phyloP scores from a whole-genome alignment of 2,329 filamentous ascomycete species.

The Fonsecaea pedrosoi region DNA sequence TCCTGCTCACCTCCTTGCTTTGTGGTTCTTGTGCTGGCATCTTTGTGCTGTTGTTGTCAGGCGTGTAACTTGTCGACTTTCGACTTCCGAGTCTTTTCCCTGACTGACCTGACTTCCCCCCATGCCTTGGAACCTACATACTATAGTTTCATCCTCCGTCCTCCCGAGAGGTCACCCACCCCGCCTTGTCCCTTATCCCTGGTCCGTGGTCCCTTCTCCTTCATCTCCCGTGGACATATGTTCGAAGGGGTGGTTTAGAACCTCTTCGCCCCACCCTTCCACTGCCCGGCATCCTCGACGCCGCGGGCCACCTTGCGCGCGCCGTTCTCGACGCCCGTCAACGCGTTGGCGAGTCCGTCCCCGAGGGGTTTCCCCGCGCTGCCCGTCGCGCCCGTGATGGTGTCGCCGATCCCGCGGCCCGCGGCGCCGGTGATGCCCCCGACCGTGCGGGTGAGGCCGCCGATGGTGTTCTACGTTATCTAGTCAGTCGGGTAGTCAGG shows the following conservation, averaged over 20 bases:
- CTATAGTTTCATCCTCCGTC: too few relatives aligned
- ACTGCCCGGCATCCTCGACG: slow-evolving; percentile 65
- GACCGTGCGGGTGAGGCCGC: slow-evolving; percentile 61
- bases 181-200: not conserved
- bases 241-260: slow-evolving; percentile 7
- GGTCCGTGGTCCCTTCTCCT: not conserved
- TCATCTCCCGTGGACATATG: not conserved
- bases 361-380: slow-evolving; percentile 62
- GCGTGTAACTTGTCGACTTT: too few relatives aligned
- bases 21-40: not conserved
- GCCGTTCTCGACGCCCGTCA: slow-evolving; percentile 62
- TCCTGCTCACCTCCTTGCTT: not conserved
- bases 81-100: too few relatives aligned
- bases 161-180: too few relatives aligned
- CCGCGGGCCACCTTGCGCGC: slow-evolving; percentile 59
- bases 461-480: slow-evolving; percentile 54
- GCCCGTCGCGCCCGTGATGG: slow-evolving; percentile 61
- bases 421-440: slow-evolving; percentile 64
- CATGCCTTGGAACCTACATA: too few relatives aligned
- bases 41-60: not conserved
- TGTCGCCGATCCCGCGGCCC: slow-evolving; percentile 64
- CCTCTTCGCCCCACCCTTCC: slow-evolving; percentile 45
- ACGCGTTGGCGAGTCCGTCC: slow-evolving; percentile 61
- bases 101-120: too few relatives aligned
- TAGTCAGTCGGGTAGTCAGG: not conserved